Percentiles rank a stretch among this genome's conserved stretches.
Evolutionary conservation across 2,329 filamentous ascomycete genomes (phyloP).

Genomic region (Aspergillus ustus): DNA sequence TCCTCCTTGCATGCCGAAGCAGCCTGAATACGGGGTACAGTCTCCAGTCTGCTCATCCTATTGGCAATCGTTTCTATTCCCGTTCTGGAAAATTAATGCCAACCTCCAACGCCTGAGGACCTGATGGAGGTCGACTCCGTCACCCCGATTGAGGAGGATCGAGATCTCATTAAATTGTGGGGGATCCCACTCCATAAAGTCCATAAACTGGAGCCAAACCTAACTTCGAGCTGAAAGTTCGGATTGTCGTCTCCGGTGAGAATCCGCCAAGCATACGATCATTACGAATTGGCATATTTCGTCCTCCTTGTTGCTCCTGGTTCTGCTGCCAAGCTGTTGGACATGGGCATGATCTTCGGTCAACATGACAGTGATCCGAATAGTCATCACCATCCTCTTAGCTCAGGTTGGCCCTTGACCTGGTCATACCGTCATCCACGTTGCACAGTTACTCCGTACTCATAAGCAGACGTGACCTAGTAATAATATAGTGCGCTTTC

Average conservation of each 20-base stretch:
- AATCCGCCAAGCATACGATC: slow-evolving; percentile 19
- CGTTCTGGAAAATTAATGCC: slow-evolving; percentile 1
- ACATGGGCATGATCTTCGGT: slow-evolving; percentile 10
- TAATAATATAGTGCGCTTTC: slow-evolving; percentile 21
- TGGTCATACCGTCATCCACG: background rate
- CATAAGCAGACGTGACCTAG: background rate
- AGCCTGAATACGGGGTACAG: slow-evolving; percentile 6
- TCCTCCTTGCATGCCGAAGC: slow-evolving; percentile 12
- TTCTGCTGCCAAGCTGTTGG: slow-evolving; percentile 9
- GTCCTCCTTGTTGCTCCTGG: slow-evolving; percentile 9
- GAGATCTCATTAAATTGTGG: background rate
- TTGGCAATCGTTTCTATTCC: slow-evolving; percentile 13
- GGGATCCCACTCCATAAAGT: background rate
- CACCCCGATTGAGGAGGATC: background rate
- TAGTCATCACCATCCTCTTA: slow-evolving; percentile 1
- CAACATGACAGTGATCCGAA: background rate
- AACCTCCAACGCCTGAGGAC: background rate
- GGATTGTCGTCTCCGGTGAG: background rate
- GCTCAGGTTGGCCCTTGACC: background rate
- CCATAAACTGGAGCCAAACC: background rate
- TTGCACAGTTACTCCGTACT: background rate
- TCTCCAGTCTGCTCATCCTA: background rate
- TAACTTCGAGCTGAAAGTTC: background rate
- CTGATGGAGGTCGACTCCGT: background rate
- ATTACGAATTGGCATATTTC: slow-evolving; percentile 13